Evolutionary conservation across 1,284 basidiomycete species (phyloP), one percentile per base, ranked within the genome.

Genomic region (Laetiporus sulphureus): DNA sequence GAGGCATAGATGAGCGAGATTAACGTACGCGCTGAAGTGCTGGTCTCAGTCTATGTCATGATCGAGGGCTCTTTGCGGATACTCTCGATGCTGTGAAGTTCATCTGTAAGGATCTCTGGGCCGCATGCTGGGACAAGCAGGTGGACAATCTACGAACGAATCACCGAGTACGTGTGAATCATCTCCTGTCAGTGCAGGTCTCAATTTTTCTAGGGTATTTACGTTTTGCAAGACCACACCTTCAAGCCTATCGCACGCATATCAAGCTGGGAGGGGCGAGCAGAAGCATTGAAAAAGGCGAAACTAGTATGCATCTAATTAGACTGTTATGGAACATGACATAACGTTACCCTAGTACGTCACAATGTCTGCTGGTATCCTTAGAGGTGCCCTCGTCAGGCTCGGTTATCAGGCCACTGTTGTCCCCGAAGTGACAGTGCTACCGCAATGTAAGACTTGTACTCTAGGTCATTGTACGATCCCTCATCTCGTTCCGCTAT

Each of bases 101-200:
- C 57, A 75, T 97, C 47, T 97, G 93, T 69, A 97, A 97, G 60
- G 93, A 97, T 48, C 68, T 96, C n/a, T 93, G 91, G 91, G 72
- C 73, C 0, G 73, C 81, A 3, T 82, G 81, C 42, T 93, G 86
- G 86, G 86, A 91, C 44, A 94, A 95, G 58, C 94, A 96, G 61
- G 91, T 96, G 1, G 93, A 97, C 59, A 96, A 96, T 59, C 67
- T 97, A 36, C 77, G 93, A 35, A 97, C 93, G 7, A 97, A 97
- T 61, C 93, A 96, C 63, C 70, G 91, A 38, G 91, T 91, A 57
- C 19, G 69, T 60, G 29, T 39, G 2, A 34, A 6, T 18, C 18
- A 13, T 32, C 23, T 18, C 7, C 18, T 6, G 23, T 22, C 13
- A 38, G 16, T 11, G 22, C 11, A n/a, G 21, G 16, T 21, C 42